Base-by-base conservation (phyloP, 495 filamentous ascomycete species). In the Aspergillus haitiensis region DNA sequence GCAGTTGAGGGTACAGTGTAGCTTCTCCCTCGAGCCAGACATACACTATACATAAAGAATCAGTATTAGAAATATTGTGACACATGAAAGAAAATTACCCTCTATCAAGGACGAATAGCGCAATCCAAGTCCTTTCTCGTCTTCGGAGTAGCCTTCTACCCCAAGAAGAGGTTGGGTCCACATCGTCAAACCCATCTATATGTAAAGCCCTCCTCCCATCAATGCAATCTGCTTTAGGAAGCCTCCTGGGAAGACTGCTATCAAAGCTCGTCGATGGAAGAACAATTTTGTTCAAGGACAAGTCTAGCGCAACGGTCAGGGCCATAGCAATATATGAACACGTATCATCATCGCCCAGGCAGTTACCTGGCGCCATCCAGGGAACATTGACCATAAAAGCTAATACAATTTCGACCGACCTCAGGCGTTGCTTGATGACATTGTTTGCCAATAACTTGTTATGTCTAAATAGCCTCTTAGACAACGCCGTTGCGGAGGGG, bases 301-400 rank as follows among this genome's bases (percentile, higher is more conserved):
- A 60, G 62, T 91, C 88, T 56, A 89, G 60, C 6, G 88, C 86
- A 69, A 89, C 84, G 10, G 83, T 84, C 13, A 87, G 70, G 10
- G 88, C 88, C 76, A 85, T 85, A 6, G 85, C 82, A 55, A 89
- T 84, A 56, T 88, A 89, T 31, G 82, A 83, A 51, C 86, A 89
- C 0, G 87, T 88, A 61, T 89, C 86, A 66, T 90, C 88, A 63
- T 89, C 87, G 12, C 84, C 82, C 63, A 85, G 80, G 63, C 84
- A 81, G 49, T 82, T 79, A 6, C 87, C 86, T 0, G 87, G 85
- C 11, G 83, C 78, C 81, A 90, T 89, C 88, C 88, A 90, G 10
- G 88, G 87, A 27, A 90, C 81, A 62, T 89, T 89, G n/a, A 87
- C 81, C 85, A 89, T 88, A 60, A 89, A 90, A 2, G 84, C 88